Evolutionary conservation across 2,329 filamentous ascomycete genomes (phyloP).

Genomic region (Diaporthe ilicicola): DNA sequence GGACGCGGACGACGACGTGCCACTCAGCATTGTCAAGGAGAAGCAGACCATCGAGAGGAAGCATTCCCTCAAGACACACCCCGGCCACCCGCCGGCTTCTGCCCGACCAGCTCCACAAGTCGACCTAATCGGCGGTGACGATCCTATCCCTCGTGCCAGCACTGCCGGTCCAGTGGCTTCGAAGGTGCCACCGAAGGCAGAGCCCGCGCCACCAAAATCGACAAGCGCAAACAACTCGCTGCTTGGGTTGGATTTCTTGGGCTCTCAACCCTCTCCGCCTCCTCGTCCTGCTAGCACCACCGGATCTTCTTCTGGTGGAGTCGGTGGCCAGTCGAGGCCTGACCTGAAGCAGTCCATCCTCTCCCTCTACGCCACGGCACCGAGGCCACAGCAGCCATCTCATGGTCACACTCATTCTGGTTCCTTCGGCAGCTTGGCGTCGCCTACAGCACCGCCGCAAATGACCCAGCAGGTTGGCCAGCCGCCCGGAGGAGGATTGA

Average conservation of each 20-base stretch:
- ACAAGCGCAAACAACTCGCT: conserved; percentile 87
- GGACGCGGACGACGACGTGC: conserved; percentile 86
- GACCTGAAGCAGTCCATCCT: conserved; percentile 98
- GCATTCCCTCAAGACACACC: conserved; percentile 68
- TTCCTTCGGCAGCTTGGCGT: conserved; percentile 74
- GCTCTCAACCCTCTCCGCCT: conserved; percentile 73
- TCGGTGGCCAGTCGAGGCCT: conserved; percentile 77
- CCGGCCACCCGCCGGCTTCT: conserved; percentile 48
- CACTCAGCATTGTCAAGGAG: conserved; percentile 69
- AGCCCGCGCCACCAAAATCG: conserved; percentile 72
- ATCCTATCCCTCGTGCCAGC: conserved; percentile 74
- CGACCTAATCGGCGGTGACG: conserved; percentile 86
- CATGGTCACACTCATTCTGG: conserved; percentile 65
- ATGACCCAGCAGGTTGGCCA: conserved; percentile 54
- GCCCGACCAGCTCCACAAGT: conserved; percentile 57
- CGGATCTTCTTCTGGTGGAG: conserved; percentile 66
- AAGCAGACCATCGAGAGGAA: conserved; percentile 71
- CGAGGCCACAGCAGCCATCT: conserved; percentile 73
- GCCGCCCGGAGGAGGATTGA: conserved; percentile 68
- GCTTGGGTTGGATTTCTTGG: conserved; percentile 92
- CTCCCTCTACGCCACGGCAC: conserved; percentile 87
- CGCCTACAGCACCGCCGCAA: conserved; percentile 54
- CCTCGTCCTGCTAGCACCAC: conserved; percentile 84
- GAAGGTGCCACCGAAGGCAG: conserved; percentile 66
- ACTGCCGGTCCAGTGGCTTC: conserved; percentile 73